Conservation (phyloP, 2,329 filamentous ascomycete species). For the Cordyceps farinosa region DNA sequence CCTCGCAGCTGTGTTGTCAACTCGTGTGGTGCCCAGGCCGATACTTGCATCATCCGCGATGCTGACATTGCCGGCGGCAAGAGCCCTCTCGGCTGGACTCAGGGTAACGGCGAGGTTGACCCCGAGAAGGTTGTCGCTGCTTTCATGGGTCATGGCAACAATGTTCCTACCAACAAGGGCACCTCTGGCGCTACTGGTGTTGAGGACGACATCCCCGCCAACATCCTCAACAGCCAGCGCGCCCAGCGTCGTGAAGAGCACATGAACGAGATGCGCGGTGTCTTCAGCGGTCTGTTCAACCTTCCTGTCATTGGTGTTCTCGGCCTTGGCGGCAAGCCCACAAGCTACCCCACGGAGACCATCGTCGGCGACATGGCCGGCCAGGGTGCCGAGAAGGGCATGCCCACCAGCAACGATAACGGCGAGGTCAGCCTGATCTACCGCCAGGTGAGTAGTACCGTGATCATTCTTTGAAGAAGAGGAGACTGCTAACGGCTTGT, state of each 20-base stretch:
- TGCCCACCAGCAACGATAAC: constrained; percentile 59
- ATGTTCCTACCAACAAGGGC: constrained; percentile 31
- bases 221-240: constrained; percentile 5
- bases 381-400: constrained; percentile 47
- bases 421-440: constrained; percentile 62
- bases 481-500: background rate
- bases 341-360: constrained; percentile 40
- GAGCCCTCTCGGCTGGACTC: constrained; percentile 56
- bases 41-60: constrained; percentile 60
- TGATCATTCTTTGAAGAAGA: too few relatives aligned
- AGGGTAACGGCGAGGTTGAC: constrained; percentile 51
- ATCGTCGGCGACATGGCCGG: constrained; percentile 54
- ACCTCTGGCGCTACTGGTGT: constrained; percentile 34
- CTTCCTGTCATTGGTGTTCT: constrained; percentile 16
- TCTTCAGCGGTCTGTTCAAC: constrained; percentile 22
- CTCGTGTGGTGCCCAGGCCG: constrained; percentile 55
- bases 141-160: constrained; percentile 49
- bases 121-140: constrained; percentile 48
- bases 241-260: constrained; percentile 17
- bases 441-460: constrained; percentile 39
- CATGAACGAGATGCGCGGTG: constrained; percentile 8
- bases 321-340: constrained; percentile 39
- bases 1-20: constrained; percentile 58
- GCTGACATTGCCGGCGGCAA: constrained; percentile 49
- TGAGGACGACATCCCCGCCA: constrained; percentile 33